Percentiles rank a stretch among this genome's conserved stretches.
Evolutionary conservation across 768 basidiomycete genomes (phyloP).

Genomic region (Trametes elegans): DNA sequence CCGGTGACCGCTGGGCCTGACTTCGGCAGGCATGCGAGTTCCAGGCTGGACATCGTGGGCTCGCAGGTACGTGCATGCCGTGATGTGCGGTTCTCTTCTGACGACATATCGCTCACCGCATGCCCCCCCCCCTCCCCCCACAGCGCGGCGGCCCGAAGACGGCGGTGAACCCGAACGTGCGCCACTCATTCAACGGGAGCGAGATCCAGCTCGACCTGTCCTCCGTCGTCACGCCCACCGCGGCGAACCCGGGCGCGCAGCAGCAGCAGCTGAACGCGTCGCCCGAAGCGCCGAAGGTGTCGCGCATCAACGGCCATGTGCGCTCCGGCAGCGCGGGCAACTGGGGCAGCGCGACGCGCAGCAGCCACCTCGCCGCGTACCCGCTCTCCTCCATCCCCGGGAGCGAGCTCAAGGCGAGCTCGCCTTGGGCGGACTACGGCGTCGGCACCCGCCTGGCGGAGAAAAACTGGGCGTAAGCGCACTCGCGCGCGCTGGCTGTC

Average conservation of each 20-base stretch:
- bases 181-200: conserved; percentile 76
- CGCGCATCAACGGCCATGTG: conserved; percentile 62
- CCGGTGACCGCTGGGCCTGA: conserved; percentile 86
- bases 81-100: conserved; percentile 1
- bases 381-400: conserved; percentile 57
- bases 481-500: not conserved
- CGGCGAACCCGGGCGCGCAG: conserved; percentile 37
- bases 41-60: conserved; percentile 70
- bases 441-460: conserved; percentile 23
- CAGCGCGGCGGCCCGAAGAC: conserved; percentile 46
- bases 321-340: conserved; percentile 81
- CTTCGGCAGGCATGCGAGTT: conserved; percentile 72
- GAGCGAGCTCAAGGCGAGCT: conserved; percentile 53
- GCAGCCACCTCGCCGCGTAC: conserved; percentile 42
- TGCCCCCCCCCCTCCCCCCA: conserved; percentile 22
- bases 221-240: conserved; percentile 50
- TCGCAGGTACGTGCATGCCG: conserved; percentile 49
- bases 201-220: conserved; percentile 61
- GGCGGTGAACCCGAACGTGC: conserved; percentile 46
- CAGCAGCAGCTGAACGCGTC: conserved; percentile 35
- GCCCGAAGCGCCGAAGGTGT: conserved; percentile 39
- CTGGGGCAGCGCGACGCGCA: conserved; percentile 63
- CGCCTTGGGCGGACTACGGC: conserved; percentile 48
- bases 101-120: conserved; percentile 15
- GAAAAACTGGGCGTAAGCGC: conserved; percentile 29